Evolutionary conservation across 2,329 filamentous ascomycete genomes (phyloP).

Genomic region (Xylariaceae sp.): DNA sequence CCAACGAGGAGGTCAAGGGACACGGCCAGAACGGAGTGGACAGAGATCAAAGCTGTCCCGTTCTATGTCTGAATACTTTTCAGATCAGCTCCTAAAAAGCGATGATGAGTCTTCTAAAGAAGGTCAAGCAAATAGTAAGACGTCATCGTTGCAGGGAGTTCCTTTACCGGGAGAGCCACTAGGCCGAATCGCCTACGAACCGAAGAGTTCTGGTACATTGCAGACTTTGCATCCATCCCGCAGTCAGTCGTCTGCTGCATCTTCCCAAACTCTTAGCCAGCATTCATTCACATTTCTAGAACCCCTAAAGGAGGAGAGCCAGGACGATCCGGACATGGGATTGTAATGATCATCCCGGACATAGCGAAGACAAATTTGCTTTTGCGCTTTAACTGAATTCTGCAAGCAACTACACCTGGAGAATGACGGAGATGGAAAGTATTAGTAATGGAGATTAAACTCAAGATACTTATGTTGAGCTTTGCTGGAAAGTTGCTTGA

Average conservation of each 20-base stretch:
- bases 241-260: constrained; percentile 8
- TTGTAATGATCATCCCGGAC: too few species aligned
- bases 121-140: constrained; percentile 3
- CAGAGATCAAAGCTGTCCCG: constrained; percentile 17
- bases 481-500: constrained; percentile 1
- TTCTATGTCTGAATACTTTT: constrained; percentile 26
- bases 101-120: constrained; percentile 2
- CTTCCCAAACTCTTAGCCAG: constrained; percentile 1
- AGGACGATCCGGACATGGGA: too few species aligned
- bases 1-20: constrained; percentile 2
- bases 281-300: not conserved
- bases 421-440: not conserved
- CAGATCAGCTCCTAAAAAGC: not conserved
- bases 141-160: constrained; percentile 7
- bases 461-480: not conserved
- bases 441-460: not conserved
- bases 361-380: too few species aligned
- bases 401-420: not conserved
- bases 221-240: not conserved
- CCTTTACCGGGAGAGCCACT: constrained; percentile 18
- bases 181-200: constrained; percentile 23
- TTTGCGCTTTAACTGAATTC: not conserved
- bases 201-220: not conserved
- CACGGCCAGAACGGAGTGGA: not conserved
- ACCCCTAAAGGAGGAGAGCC: too few species aligned